phyloP scores from a whole-genome alignment of 805 yeast genomes.

The Wickerhamiella lipophila region DNA sequence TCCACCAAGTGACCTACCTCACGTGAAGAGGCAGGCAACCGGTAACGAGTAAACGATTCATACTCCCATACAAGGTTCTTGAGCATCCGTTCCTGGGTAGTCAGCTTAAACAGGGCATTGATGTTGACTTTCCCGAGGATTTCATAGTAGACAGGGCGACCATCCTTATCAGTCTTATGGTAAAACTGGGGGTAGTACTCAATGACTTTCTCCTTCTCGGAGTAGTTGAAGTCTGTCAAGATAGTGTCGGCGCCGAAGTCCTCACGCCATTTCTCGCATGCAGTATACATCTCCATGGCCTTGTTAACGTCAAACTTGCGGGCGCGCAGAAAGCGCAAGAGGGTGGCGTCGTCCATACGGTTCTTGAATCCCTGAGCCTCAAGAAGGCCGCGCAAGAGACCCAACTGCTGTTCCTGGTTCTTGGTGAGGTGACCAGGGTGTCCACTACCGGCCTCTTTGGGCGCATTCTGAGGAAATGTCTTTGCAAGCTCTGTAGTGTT shows the following conservation, averaged over 20 bases:
- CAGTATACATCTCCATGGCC: conserved; percentile 69
- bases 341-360: conserved; percentile 76
- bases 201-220: conserved; percentile 86
- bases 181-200: conserved; percentile 90
- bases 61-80: conserved; percentile 96
- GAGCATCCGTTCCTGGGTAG: conserved; percentile 91
- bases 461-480: conserved; percentile 45
- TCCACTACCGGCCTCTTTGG: conserved; percentile 56
- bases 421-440: conserved; percentile 68
- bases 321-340: conserved; percentile 78
- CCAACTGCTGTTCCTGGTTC: conserved; percentile 50
- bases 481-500: conserved; percentile 12
- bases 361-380: conserved; percentile 53
- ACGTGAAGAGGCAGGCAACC: conserved; percentile 93
- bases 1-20: conserved; percentile 65
- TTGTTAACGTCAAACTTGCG: conserved; percentile 78
- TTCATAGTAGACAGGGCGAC: conserved; percentile 91
- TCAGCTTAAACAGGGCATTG: conserved; percentile 81
- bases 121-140: conserved; percentile 86
- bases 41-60: conserved; percentile 69
- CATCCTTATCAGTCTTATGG: conserved; percentile 93
- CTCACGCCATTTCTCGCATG: conserved; percentile 86
- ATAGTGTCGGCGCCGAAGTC: conserved; percentile 80
- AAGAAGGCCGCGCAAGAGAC: conserved; percentile 45
- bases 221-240: conserved; percentile 74